These are phyloP conservation scores for Diaporthe ampelina DNA, from an alignment of 2,329 filamentous ascomycete genomes.

Conservation along the genomic window DNA sequence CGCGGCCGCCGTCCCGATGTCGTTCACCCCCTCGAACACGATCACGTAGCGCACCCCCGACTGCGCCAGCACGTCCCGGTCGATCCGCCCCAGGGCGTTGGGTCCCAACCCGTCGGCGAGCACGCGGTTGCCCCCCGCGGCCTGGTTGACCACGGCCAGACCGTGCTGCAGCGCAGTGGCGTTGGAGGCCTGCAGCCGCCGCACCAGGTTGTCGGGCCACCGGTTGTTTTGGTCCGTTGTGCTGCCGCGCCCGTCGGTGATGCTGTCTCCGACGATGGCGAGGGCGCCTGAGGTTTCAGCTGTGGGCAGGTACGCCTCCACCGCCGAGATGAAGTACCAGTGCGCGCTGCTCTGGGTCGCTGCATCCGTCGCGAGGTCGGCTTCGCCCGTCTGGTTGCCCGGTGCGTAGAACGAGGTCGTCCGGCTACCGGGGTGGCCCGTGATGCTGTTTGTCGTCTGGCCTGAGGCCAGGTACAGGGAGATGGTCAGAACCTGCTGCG, in stretches of 20 bases:
- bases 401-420: constrained; percentile 68
- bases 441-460: constrained; percentile 68
- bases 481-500: constrained; percentile 65
- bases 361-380: constrained; percentile 53
- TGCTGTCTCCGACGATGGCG: constrained; percentile 74
- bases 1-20: constrained; percentile 67
- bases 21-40: constrained; percentile 75
- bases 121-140: constrained; percentile 74
- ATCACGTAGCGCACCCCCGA: constrained; percentile 67
- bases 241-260: constrained; percentile 74
- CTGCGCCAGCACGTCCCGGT: constrained; percentile 72
- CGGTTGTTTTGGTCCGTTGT: constrained; percentile 70
- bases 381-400: constrained; percentile 63
- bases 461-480: constrained; percentile 71
- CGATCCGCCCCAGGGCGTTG: constrained; percentile 67
- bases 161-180: constrained; percentile 48
- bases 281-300: constrained; percentile 56
- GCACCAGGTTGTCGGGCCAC: constrained; percentile 59
- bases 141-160: constrained; percentile 70
- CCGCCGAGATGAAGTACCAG: constrained; percentile 72
- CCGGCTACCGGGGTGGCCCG: constrained; percentile 72
- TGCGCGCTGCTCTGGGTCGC: constrained; percentile 53
- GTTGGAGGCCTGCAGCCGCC: constrained; percentile 54
- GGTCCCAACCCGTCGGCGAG: constrained; percentile 72
- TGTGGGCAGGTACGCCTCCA: constrained; percentile 66